Base-by-base conservation (phyloP, 306 rosid species). In the Prunus dulcis region DNA sequence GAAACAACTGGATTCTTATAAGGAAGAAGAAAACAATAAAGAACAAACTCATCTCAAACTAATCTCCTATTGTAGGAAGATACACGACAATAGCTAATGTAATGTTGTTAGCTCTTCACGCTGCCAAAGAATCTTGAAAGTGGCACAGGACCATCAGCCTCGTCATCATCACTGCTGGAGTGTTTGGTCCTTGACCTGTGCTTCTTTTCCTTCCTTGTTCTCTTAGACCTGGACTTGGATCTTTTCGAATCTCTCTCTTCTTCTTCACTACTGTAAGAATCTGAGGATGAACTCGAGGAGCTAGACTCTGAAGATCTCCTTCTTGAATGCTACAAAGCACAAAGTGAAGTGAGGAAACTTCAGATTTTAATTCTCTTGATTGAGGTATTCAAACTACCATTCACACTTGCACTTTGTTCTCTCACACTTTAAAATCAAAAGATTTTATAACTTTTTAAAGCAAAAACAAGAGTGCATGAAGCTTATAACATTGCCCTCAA, bases 71-170 rank as follows among this genome's bases (percentile, higher is more conserved):
- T 41, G 75, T 76, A 67, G 67, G 64, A 83, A 79, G 78, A 81
- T 81, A 75, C 90, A 88, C 69, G 69, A 62, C 84, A 81, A 53
- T 20, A 71, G 75, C 23, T 57, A 53, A 4, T 15, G 43, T 23
- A 68, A 82, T 76, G 68, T 34, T 6, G 27, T 86, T 69, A 81
- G 79, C 83, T 89, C 90, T 89, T 96, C 64, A 71, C 81, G 61
- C 41, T 83, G 76, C 85, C 97, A 74, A 96, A 96, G 86, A 96
- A 96, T 87, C 87, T 89, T 34, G 98, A 96, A 62, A 96, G 99
- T 56, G 90, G 97, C 74, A 92, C 90, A 6, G 98, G 99, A 18
- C 99, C 99, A 30, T 68, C 89, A 14, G 77, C 87, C 83, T 74
- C 83, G 64, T 88, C 96, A 3, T 78, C 67, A 12, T 77, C 90